Base-by-base conservation (phyloP, 345 rosid genomes). In the Noccaea bulbosa region DNA sequence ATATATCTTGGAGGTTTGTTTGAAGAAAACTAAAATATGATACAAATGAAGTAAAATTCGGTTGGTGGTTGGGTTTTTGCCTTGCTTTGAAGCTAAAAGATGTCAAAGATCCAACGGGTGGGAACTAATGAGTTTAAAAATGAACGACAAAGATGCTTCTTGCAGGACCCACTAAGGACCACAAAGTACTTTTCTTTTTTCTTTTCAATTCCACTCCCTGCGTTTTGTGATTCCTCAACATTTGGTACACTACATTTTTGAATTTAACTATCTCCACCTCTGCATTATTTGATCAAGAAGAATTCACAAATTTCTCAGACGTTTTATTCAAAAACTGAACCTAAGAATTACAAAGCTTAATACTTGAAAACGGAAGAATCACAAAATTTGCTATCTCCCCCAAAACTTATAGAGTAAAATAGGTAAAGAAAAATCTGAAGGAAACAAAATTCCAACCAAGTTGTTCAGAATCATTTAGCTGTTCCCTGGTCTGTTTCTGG, bases 401-500 rank as follows among this genome's bases (percentile, higher is more conserved):
- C 14, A 40, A 65, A 73, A 67, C 54, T 59, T 17, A 17, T 17
- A 17, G 20, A 17, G 20, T 17, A 1, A 50, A 1, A 50, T 50
- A 37, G 20, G 34, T 33, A 44, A 74, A 74, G 73, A 73, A 66
- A 17, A 0, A 17, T 67, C 40, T 34, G 5, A 59, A 57, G 34
- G 60, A 57, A 65, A 46, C 46, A 57, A 73, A 65, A 39, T 11
- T 17, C 61, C 45, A 20, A 58, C 72, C 20, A 17, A 17, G 20
- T 17, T 17, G 20, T 17, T 17, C 20, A 17, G 20, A 17, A 17
- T 91, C 94, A 56, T 93, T 93, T 67, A 93, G 80, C 77, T 69
- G 81, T 77, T 93, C 96, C 77, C 98, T 83, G 50, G 96, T 90
- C 87, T 85, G 72, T 77, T 85, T 88, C 84, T 91, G 97, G 16